Conservation (phyloP, 176 grass and related monocot species). For the Guadua angustifolia region DNA sequence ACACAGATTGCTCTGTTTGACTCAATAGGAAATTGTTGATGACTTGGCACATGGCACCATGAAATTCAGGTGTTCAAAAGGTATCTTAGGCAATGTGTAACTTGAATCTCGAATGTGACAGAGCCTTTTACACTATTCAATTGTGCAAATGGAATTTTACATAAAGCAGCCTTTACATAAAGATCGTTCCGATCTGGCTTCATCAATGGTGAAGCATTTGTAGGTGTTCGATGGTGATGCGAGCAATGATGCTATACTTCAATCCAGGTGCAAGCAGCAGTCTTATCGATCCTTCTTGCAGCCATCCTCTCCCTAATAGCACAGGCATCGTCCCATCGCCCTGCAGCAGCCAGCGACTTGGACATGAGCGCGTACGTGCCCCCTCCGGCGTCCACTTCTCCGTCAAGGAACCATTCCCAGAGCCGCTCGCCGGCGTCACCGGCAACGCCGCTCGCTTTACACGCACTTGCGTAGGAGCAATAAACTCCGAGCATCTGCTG, state of each 20-base stretch:
- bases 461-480: conserved; percentile 25
- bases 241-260: neutral
- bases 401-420: conserved; percentile 19
- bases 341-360: conserved; percentile 52
- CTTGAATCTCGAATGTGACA: neutral
- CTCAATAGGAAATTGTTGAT: neutral
- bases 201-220: neutral
- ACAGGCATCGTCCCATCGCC: conserved; percentile 50
- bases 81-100: neutral
- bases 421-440: conserved; percentile 22
- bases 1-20: neutral
- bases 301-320: conserved; percentile 50
- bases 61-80: neutral
- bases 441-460: neutral
- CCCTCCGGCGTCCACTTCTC: conserved; percentile 39
- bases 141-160: neutral
- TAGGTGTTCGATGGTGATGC: neutral
- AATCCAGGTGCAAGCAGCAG: conserved; percentile 44
- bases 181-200: neutral
- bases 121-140: neutral
- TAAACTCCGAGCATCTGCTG: conserved; percentile 42
- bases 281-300: conserved; percentile 37
- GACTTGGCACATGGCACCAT: neutral
- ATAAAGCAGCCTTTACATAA: conserved; percentile 4
- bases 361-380: conserved; percentile 50